Conservation (phyloP, 305 asterid genomes). For the Lippia alba region DNA sequence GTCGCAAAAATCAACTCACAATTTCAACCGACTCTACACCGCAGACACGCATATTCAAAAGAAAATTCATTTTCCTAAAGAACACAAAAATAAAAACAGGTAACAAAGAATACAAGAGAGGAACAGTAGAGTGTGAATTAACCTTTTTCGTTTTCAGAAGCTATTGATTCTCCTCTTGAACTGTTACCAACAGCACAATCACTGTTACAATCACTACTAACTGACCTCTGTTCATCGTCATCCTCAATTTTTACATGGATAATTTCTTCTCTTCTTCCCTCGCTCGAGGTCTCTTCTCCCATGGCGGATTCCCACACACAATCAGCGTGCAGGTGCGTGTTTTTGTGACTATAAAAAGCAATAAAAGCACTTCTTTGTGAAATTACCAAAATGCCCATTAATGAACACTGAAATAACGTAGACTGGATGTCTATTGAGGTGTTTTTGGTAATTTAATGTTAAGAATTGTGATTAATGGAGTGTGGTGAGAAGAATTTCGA, state of each 20-base stretch:
- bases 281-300: slow-evolving; percentile 42
- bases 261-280: slow-evolving; percentile 32
- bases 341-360: slow-evolving; percentile 42
- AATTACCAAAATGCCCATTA: slow-evolving; percentile 21
- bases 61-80: slow-evolving; percentile 17
- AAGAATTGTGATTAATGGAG: too few species aligned
- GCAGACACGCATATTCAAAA: slow-evolving; percentile 17
- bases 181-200: slow-evolving; percentile 38
- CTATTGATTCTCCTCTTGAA: slow-evolving; percentile 33
- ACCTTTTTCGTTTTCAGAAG: slow-evolving; percentile 40
- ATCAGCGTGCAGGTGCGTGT: slow-evolving; percentile 47
- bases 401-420: background rate
- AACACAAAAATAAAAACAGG: background rate
- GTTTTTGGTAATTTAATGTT: too few species aligned
- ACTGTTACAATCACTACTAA: slow-evolving; percentile 33
- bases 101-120: background rate
- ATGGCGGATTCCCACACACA: slow-evolving; percentile 53
- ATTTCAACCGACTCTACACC: slow-evolving; percentile 1
- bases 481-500: too few species aligned
- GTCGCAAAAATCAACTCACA: slow-evolving; percentile 33
- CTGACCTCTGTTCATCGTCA: slow-evolving; percentile 38
- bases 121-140: slow-evolving; percentile 37
- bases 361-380: slow-evolving; percentile 27
- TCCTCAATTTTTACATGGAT: slow-evolving; percentile 30
- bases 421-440: too few species aligned